phyloP scores from a whole-genome alignment of 352 stramenopile genomes.

The Pythium periplocum region DNA sequence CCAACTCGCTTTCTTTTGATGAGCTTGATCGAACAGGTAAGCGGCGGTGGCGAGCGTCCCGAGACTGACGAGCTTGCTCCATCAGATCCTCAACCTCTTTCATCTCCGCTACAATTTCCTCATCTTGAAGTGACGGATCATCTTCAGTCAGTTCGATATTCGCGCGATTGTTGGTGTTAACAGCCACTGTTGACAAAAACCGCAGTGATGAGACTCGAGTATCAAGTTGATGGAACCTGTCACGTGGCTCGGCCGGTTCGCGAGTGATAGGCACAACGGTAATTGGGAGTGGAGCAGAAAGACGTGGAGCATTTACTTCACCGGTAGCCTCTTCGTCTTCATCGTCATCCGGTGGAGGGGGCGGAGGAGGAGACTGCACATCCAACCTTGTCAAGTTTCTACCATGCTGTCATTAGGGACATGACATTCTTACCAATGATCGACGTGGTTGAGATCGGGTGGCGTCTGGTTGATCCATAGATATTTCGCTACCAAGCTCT shows the following conservation, averaged over 20 bases:
- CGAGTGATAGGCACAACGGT: too few species aligned
- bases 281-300: too few species aligned
- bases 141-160: too few species aligned
- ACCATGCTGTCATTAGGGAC: too few species aligned
- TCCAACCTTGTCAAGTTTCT: too few species aligned
- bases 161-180: too few species aligned
- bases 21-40: conserved; percentile 24
- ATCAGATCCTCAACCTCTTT: conserved; percentile 54
- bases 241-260: too few species aligned
- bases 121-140: conserved; percentile 23
- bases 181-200: conserved; percentile 2
- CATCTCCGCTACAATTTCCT: conserved; percentile 21
- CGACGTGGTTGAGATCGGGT: too few species aligned
- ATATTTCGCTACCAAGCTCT: too few species aligned
- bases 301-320: too few species aligned
- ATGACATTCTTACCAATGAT: too few species aligned
- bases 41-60: conserved; percentile 21
- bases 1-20: conserved; percentile 52
- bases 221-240: conserved; percentile 31
- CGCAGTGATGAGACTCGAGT: conserved; percentile 26
- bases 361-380: conserved; percentile 36
- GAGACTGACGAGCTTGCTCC: conserved; percentile 31
- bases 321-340: conserved; percentile 10
- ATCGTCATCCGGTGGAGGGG: conserved; percentile 43
- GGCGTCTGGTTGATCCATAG: too few species aligned